Conservation (phyloP, 306 rosid species). For the Cicer yamashitae region DNA sequence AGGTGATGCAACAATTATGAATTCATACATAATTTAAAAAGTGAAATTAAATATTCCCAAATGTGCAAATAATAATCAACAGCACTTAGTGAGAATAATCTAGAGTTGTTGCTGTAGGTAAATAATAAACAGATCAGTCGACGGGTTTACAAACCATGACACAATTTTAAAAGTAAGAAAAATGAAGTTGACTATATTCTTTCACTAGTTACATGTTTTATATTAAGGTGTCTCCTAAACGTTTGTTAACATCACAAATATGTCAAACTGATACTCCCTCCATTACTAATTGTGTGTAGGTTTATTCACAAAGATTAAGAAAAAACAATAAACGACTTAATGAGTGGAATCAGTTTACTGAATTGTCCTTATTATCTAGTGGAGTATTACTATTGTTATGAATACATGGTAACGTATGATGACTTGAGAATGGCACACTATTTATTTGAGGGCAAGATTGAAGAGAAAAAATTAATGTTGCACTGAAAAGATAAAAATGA, state of each 20-base stretch:
- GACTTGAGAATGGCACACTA: not conserved
- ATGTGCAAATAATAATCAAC: slow-evolving; percentile 26
- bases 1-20: slow-evolving; percentile 38
- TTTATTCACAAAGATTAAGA: not conserved
- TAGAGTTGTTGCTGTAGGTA: not conserved
- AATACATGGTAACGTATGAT: not conserved
- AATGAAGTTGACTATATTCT: slow-evolving; percentile 21
- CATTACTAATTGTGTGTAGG: not conserved
- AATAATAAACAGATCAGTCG: slow-evolving; percentile 16
- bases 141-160: not conserved
- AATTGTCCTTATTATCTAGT: not conserved
- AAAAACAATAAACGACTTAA: not conserved
- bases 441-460: not conserved
- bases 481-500: not conserved
- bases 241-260: slow-evolving; percentile 22
- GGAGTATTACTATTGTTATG: not conserved
- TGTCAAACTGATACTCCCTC: slow-evolving; percentile 24
- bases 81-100: slow-evolving; percentile 5
- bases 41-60: slow-evolving; percentile 7
- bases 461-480: slow-evolving; percentile 1
- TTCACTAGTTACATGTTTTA: slow-evolving; percentile 26
- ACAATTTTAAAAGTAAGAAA: slow-evolving; percentile 30
- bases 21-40: slow-evolving; percentile 26
- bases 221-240: not conserved
- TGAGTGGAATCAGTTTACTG: slow-evolving; percentile 3